Evolutionary conservation across 371 early-diverging fungal genomes (phyloP).

Genomic region (Mortierella sp.): DNA sequence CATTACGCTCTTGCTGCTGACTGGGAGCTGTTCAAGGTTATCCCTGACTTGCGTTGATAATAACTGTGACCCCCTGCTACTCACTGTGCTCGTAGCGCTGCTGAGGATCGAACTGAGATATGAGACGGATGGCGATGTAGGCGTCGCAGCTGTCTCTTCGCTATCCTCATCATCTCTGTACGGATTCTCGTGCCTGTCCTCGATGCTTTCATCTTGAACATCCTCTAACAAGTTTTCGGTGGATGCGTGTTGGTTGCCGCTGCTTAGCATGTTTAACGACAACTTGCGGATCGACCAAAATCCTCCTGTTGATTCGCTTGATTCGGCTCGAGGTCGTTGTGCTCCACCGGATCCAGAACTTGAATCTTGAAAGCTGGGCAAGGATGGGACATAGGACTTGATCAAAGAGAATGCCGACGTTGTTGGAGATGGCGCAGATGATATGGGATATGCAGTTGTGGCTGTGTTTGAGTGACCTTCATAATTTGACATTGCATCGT

Average conservation of each 20-base stretch:
- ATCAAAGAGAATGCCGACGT: slow-evolving; percentile 27
- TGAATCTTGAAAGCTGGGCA: slow-evolving; percentile 14
- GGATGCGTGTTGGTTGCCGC: slow-evolving; percentile 21
- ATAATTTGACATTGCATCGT: neutral
- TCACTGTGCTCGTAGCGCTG: neutral
- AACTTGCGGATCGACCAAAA: slow-evolving; percentile 42
- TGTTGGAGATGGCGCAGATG: slow-evolving; percentile 2
- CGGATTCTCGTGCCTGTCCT: neutral
- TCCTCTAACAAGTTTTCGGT: slow-evolving; percentile 2
- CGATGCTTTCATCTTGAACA: neutral
- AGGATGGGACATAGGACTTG: slow-evolving; percentile 37
- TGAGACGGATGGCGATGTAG: neutral
- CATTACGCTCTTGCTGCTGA: slow-evolving; percentile 10
- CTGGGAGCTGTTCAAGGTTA: slow-evolving; percentile 17
- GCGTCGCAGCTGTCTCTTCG: neutral
- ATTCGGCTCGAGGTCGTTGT: neutral
- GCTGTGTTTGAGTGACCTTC: neutral
- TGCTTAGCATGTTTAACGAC: slow-evolving; percentile 33
- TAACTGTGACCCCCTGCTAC: slow-evolving; percentile 10
- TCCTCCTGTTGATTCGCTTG: slow-evolving; percentile 5
- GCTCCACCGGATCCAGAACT: slow-evolving; percentile 1
- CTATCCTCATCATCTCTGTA: neutral
- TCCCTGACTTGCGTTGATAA: slow-evolving; percentile 8
- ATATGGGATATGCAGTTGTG: slow-evolving; percentile 3
- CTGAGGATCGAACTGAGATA: slow-evolving; percentile 18